Evolutionary conservation across 495 filamentous ascomycete genomes (phyloP).

Genomic region (Terfezia claveryi): DNA sequence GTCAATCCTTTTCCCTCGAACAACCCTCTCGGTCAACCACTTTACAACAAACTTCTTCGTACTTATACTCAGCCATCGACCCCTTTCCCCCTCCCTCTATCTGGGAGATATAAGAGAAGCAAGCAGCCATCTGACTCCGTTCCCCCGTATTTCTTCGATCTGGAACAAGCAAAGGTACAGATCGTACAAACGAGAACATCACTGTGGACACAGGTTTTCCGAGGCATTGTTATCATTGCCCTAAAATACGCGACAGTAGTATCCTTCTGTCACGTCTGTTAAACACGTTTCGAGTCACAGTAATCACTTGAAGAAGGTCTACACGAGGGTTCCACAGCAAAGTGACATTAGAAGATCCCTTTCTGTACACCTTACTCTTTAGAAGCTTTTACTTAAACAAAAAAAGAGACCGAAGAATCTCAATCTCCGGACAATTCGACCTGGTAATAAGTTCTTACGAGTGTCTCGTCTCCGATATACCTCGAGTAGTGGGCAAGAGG

Average conservation of each 20-base stretch:
- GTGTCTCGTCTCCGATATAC: background rate
- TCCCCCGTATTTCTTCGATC: slow-evolving; percentile 14
- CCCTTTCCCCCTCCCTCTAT: too few relatives aligned
- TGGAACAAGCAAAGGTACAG: slow-evolving; percentile 10
- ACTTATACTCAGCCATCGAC: too few relatives aligned
- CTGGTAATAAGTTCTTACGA: background rate
- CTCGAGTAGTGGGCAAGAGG: background rate
- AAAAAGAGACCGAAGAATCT: background rate
- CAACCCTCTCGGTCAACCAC: too few relatives aligned
- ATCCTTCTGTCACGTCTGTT: background rate
- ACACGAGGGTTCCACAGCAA: background rate
- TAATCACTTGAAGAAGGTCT: background rate
- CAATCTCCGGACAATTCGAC: background rate
- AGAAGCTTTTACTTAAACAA: background rate
- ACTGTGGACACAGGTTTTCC: slow-evolving; percentile 17
- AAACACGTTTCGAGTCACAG: background rate
- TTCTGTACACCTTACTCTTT: background rate
- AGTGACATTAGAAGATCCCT: background rate
- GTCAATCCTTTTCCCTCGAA: too few relatives aligned
- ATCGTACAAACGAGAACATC: slow-evolving; percentile 16
- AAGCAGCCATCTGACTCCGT: slow-evolving; percentile 3
- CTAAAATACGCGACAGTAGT: background rate
- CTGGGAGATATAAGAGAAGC: slow-evolving; percentile 6
- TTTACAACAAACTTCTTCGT: too few relatives aligned
- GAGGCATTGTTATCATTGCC: slow-evolving; percentile 3